Conservation (phyloP, 139 green algal genomes). For the Dunaliella sp. region DNA sequence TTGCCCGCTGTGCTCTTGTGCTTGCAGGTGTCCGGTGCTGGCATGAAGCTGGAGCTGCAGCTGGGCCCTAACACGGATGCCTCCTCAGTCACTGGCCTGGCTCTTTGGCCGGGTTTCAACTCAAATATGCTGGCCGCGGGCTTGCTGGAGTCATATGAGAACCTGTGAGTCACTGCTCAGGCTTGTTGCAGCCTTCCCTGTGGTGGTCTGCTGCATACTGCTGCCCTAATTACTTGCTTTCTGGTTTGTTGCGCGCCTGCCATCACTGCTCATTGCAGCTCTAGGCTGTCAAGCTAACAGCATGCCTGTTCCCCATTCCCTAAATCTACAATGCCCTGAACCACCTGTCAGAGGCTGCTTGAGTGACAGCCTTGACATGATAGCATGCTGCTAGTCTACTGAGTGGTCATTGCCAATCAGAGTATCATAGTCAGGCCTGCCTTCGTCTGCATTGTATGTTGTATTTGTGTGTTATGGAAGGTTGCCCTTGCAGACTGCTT, state of each 20-base stretch:
- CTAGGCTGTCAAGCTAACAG: too few species aligned
- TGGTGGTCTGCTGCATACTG: background rate
- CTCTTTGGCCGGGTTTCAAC: background rate
- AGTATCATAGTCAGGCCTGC: background rate
- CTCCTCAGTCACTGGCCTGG: background rate
- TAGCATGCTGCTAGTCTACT: too few species aligned
- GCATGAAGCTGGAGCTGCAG: background rate
- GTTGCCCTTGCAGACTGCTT: too few species aligned
- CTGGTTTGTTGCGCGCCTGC: too few species aligned
- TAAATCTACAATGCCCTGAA: too few species aligned
- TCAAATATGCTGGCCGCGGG: background rate
- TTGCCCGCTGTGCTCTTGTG: background rate
- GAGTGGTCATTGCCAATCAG: background rate
- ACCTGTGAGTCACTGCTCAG: background rate
- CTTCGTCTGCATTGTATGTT: background rate
- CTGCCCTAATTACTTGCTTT: background rate
- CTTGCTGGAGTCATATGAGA: background rate
- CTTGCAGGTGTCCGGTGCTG: background rate
- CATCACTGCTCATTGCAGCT: too few species aligned
- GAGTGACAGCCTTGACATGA: background rate
- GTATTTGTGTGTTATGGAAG: too few species aligned
- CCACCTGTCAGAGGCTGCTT: background rate
- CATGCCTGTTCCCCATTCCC: too few species aligned
- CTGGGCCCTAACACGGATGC: background rate
- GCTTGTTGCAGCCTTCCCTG: background rate